phyloP scores from a whole-genome alignment of 2,329 filamentous ascomycete genomes.

The Verticillium tricorpus region DNA sequence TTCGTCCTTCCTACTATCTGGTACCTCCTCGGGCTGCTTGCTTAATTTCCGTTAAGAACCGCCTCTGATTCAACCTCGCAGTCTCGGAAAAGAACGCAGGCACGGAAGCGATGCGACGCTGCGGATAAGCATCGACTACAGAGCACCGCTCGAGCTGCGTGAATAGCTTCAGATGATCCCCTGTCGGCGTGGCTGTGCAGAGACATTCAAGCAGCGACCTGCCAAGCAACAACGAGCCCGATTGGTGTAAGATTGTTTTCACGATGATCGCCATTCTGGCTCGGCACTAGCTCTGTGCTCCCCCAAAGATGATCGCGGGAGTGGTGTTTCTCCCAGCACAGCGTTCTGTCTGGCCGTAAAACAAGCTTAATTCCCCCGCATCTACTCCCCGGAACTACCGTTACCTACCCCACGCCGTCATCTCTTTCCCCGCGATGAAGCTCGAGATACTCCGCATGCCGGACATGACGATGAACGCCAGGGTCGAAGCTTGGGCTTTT shows the following conservation, averaged over 20 bases:
- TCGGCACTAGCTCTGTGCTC: not conserved
- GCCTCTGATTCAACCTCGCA: not conserved
- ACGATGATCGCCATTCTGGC: not conserved
- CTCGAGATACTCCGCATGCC: not conserved
- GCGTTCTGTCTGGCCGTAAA: not conserved
- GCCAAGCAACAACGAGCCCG: not conserved
- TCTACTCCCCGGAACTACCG: not conserved
- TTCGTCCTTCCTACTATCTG: not conserved
- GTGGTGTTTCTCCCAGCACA: not conserved
- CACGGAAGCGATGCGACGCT: not conserved
- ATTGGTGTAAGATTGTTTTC: conserved; percentile 1
- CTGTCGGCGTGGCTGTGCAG: not conserved
- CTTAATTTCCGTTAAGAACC: not conserved
- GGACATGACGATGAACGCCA: not conserved
- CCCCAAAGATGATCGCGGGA: not conserved
- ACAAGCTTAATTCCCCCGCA: not conserved
- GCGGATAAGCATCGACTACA: not conserved
- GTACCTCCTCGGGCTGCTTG: not conserved
- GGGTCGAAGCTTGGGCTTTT: not conserved
- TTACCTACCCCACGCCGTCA: not conserved
- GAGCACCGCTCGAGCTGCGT: not conserved
- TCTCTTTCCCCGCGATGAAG: not conserved
- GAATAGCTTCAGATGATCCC: not conserved
- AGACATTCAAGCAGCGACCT: not conserved
- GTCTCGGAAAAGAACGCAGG: not conserved